A percentile compares a stretch with the other conserved stretches of the same genome.
Conservation (phyloP, 139 green algal species). For the Pseudopediastrum boryanum region DNA sequence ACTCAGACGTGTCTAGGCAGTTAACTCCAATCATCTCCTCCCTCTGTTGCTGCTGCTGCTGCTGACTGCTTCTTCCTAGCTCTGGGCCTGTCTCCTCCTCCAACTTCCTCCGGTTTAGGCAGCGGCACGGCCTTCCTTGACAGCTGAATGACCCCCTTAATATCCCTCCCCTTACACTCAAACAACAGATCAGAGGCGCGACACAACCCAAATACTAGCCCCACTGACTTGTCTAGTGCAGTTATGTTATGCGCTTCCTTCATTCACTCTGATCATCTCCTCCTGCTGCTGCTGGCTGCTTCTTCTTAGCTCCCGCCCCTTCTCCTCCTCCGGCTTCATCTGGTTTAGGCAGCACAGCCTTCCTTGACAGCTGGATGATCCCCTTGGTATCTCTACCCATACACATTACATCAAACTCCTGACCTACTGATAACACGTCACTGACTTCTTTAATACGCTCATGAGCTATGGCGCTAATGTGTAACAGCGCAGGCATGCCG, state of each 20-base stretch:
- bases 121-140: constrained; percentile 55
- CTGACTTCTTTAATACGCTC: constrained; percentile 39
- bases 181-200: too few species aligned
- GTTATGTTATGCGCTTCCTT: too few species aligned
- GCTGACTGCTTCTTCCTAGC: background rate
- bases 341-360: constrained; percentile 43
- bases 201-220: too few species aligned
- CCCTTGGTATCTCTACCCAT: constrained; percentile 51
- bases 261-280: too few species aligned
- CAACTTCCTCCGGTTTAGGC: background rate
- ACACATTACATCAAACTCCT: constrained; percentile 63
- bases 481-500: constrained; percentile 55
- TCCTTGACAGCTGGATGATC: constrained; percentile 48
- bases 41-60: too few species aligned
- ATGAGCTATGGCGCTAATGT: constrained; percentile 60
- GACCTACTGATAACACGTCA: constrained; percentile 49
- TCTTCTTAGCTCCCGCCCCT: background rate
- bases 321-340: background rate
- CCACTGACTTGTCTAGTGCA: too few species aligned
- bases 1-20: too few species aligned
- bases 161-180: constrained; percentile 57
- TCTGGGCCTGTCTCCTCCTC: background rate
- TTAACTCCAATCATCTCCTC: too few species aligned
- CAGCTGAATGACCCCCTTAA: constrained; percentile 44
- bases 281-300: background rate